phyloP scores from a whole-genome alignment of 768 basidiomycete species.

The Mrakia hoshinonis region DNA sequence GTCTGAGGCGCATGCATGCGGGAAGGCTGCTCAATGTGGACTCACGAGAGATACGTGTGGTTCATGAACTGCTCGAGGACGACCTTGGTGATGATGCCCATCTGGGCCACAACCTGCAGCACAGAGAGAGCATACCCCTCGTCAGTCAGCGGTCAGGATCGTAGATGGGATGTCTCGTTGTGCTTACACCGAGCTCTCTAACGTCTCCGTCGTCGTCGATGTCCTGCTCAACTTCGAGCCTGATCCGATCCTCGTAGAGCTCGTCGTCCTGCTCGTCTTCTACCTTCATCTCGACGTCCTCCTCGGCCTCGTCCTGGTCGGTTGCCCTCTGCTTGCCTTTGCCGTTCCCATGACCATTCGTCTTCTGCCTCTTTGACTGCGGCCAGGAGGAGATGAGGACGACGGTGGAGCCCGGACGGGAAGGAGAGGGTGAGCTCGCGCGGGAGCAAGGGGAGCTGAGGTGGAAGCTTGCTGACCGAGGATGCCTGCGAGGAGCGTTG shows the following conservation, averaged over 20 bases:
- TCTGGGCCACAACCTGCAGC: conserved; percentile 63
- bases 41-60: conserved; percentile 53
- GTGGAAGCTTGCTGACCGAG: background rate
- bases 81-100: conserved; percentile 77
- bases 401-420: background rate
- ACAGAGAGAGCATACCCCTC: no score
- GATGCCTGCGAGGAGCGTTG: background rate
- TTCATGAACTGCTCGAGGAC: conserved; percentile 90
- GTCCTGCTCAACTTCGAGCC: conserved; percentile 2
- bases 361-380: background rate
- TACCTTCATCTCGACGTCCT: conserved; percentile 51
- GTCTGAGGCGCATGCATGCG: no score
- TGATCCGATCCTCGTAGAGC: background rate
- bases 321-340: conserved; percentile 30
- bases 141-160: no score
- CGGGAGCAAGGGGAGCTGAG: background rate
- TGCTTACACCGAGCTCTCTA: conserved; percentile 17
- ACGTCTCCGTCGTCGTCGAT: conserved; percentile 1
- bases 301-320: conserved; percentile 38
- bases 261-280: conserved; percentile 26
- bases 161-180: no score
- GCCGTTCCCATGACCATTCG: background rate
- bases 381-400: background rate
- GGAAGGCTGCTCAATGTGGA: background rate
- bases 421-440: background rate